Conservation (phyloP, 345 rosid genomes). For the Populus tremula region DNA sequence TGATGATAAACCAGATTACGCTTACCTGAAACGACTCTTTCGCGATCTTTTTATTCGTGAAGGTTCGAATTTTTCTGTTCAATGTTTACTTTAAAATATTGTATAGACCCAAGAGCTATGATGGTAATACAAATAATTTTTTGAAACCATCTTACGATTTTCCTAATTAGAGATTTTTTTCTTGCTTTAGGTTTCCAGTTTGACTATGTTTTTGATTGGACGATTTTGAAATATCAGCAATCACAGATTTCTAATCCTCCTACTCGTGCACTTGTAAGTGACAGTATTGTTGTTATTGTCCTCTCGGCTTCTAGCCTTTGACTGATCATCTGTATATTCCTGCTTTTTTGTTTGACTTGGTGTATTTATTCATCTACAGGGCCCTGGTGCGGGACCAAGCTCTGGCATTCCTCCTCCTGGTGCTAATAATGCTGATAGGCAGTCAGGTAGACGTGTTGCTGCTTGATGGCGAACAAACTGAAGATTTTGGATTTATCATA, state of each 20-base stretch:
- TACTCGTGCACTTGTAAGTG: conserved; percentile 54
- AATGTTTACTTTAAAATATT: conserved; percentile 3
- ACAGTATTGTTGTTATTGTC: conserved; percentile 4
- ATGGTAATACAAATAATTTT: not conserved
- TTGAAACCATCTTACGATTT: not conserved
- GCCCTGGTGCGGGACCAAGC: conserved; percentile 73
- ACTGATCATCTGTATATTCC: conserved; percentile 13
- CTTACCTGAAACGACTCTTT: conserved; percentile 82
- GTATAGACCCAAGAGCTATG: not conserved
- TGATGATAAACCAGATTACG: conserved; percentile 88
- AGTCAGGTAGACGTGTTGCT: conserved; percentile 44
- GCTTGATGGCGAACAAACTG: not conserved
- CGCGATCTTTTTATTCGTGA: conserved; percentile 89
- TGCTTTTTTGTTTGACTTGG: not conserved
- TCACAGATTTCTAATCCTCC: conserved; percentile 69
- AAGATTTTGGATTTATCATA: not conserved
- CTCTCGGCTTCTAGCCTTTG: not conserved
- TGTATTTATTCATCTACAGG: conserved; percentile 37
- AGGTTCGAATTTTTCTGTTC: conserved; percentile 47
- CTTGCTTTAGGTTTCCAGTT: conserved; percentile 67
- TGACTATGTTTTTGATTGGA: conserved; percentile 92
- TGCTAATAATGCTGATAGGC: conserved; percentile 54
- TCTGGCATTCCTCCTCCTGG: conserved; percentile 57
- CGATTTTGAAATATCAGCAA: conserved; percentile 85
- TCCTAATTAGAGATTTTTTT: not conserved